Evolutionary conservation across 768 basidiomycete species (phyloP).

Genomic region (Termitomyces sp.): DNA sequence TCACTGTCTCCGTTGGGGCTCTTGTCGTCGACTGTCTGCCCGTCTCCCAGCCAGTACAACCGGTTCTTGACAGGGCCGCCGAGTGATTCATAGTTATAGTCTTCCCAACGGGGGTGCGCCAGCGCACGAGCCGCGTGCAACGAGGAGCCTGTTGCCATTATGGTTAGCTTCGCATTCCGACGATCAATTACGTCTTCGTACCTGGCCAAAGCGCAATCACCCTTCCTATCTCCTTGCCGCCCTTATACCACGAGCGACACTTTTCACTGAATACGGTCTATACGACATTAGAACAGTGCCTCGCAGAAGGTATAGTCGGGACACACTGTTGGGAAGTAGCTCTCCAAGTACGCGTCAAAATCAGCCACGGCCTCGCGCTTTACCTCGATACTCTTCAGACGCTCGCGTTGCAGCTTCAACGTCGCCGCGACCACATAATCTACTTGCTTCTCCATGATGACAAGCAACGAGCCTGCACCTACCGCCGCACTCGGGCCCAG

Average conservation of each 20-base stretch:
- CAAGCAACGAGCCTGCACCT: conserved; percentile 53
- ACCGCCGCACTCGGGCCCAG: conserved; percentile 58
- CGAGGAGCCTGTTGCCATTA: conserved; percentile 40
- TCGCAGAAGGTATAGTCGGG: not conserved
- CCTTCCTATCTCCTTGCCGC: conserved; percentile 56
- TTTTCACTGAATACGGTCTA: conserved; percentile 59
- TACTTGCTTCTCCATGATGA: conserved; percentile 54
- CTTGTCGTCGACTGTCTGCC: conserved; percentile 53
- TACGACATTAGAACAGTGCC: not conserved
- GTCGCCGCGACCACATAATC: conserved; percentile 56
- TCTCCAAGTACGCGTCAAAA: conserved; percentile 60
- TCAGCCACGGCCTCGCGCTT: conserved; percentile 60
- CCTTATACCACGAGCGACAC: conserved; percentile 67
- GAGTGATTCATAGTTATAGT: conserved; percentile 51
- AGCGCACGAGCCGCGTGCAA: conserved; percentile 50
- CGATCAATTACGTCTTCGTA: conserved; percentile 19
- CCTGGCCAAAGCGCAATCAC: conserved; percentile 62
- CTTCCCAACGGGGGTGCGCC: conserved; percentile 62
- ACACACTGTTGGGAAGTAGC: conserved; percentile 45
- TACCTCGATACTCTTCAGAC: conserved; percentile 59
- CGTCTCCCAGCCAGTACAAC: conserved; percentile 62
- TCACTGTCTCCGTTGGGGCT: conserved; percentile 31
- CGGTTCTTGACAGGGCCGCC: conserved; percentile 41
- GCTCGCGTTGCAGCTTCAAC: conserved; percentile 61
- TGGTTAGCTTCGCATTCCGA: not conserved